Base-by-base conservation (phyloP, 768 basidiomycete species). In the Lactifluus volemus region DNA sequence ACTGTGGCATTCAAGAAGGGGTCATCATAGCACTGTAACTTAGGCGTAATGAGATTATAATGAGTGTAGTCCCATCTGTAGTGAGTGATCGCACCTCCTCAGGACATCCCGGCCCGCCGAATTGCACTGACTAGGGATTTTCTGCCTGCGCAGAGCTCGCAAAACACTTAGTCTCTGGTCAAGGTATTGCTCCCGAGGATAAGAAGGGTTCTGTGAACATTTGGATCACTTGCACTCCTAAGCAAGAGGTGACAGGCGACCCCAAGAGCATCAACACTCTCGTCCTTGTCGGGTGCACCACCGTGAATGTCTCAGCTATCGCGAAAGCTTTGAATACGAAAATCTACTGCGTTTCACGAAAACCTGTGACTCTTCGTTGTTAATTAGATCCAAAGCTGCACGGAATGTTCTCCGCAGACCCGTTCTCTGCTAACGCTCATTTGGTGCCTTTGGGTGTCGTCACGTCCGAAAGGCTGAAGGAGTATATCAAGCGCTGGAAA, bases 81-180 rank as follows among this genome's bases (percentile, higher is more conserved):
- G n/a, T n/a, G n/a, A 68, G 89, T 93, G 6, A 78, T 90, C 49
- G 78, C 82, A n/a, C 81, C 83, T 10, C 89, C 88, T 5, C 74
- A 67, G 51, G 80, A 79, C 53, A 68, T 74, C 34, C 73, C 71
- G 29, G 70, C 73, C n/a, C n/a, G n/a, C n/a, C n/a, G n/a, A n/a
- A n/a, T n/a, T n/a, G n/a, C 0, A 25, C 1, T 25, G 25, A 25
- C 2, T 25, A 25, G 25, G 25, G 25, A 25, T 25, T 98, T 55
- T 82, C 86, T 19, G 96, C 97, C 1, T 98, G 96, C 70, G 92
- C 92, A 1, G 86, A 89, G 44, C 76, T 98, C 6, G 86, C 89
- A 0, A 79, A 75, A 60, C 77, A 81, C 49, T 72, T 90, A 0
- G 79, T 82, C 5, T 60, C 69, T 0, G 82, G 81, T 32, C 67